Evolutionary conservation across 169 alveolate species (phyloP).

Genomic region (Eimeria necatrix): DNA sequence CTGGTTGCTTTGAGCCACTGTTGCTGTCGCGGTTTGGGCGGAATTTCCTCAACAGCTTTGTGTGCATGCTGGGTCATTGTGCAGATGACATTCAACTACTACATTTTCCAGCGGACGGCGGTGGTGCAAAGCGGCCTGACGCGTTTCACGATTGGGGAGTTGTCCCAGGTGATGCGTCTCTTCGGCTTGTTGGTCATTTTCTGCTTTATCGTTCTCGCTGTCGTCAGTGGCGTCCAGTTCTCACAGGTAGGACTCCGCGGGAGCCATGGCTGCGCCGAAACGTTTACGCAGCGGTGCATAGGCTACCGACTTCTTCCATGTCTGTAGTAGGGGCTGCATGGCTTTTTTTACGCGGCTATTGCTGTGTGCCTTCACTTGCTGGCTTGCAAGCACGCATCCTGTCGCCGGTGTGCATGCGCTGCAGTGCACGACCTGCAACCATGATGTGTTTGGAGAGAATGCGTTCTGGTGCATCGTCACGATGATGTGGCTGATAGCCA

Average conservation of each 20-base stretch:
- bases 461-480: slow-evolving; percentile 69
- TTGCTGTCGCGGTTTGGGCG: not conserved
- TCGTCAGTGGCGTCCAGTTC: slow-evolving; percentile 65
- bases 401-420: not conserved
- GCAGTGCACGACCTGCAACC: slow-evolving; percentile 75
- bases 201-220: slow-evolving; percentile 63
- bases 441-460: slow-evolving; percentile 61
- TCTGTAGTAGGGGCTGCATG: not conserved
- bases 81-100: slow-evolving; percentile 72
- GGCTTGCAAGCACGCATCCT: not conserved
- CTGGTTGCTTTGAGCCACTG: not conserved
- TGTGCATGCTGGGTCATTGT: not conserved
- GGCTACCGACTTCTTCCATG: not conserved
- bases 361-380: not conserved
- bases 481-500: slow-evolving; percentile 56
- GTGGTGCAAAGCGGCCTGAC: slow-evolving; percentile 62
- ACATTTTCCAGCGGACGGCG: slow-evolving; percentile 63
- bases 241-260: slow-evolving; percentile 39
- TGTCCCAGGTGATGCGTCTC: slow-evolving; percentile 70
- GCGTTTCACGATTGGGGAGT: slow-evolving; percentile 50
- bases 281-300: not conserved
- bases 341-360: not conserved
- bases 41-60: not conserved
- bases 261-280: not conserved
- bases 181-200: slow-evolving; percentile 48